phyloP scores from a whole-genome alignment of 306 rosid genomes.

The Vachellia pachyceras region DNA sequence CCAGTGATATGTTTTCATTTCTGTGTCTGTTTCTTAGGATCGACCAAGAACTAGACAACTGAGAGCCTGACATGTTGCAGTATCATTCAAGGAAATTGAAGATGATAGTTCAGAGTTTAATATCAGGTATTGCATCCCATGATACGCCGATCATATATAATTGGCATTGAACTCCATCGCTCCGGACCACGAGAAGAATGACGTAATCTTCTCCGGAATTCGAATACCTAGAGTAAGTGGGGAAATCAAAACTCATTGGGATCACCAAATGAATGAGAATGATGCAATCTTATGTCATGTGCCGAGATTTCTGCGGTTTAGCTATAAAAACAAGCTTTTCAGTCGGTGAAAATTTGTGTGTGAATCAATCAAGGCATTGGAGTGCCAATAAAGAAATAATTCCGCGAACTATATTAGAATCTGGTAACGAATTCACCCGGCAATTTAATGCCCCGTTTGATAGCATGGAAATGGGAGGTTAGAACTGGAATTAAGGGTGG shows the following conservation, averaged over 20 bases:
- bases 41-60: background rate
- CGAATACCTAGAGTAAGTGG: constrained; percentile 2
- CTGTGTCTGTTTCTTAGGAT: background rate
- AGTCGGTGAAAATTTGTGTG: background rate
- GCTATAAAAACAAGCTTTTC: background rate
- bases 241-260: background rate
- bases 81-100: background rate
- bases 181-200: background rate
- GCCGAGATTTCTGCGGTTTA: background rate
- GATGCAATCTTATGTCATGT: background rate
- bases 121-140: background rate
- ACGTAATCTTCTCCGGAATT: too few species aligned
- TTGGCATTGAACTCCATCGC: constrained; percentile 4
- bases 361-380: background rate
- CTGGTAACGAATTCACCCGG: background rate
- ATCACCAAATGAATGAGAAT: background rate
- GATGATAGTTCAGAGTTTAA: background rate
- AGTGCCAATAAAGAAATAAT: background rate
- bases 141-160: background rate
- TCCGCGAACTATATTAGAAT: background rate
- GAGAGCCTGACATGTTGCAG: background rate
- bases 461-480: too few species aligned
- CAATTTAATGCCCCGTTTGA: too few species aligned
- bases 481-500: too few species aligned
- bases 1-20: too few species aligned